These are phyloP conservation scores for Lentinus brumalis DNA, from an alignment of 768 basidiomycete genomes.

Conservation along the genomic window DNA sequence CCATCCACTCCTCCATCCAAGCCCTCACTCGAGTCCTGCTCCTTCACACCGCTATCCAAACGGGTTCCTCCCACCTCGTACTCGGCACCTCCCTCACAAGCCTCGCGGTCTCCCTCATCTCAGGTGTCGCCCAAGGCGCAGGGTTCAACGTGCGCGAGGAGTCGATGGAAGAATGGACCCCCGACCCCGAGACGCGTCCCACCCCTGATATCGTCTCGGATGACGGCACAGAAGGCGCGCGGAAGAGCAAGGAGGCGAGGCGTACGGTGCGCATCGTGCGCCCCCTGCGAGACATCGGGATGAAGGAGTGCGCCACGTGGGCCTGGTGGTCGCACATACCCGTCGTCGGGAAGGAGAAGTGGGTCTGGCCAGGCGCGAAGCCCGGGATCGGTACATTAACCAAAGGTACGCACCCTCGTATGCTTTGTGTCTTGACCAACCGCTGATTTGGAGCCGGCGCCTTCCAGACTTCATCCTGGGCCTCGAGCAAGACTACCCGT, in stretches of 20 bases:
- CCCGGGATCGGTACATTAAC: slow-evolving; percentile 69
- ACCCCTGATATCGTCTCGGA: neutral
- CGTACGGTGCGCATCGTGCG: slow-evolving; percentile 53
- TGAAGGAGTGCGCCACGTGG: slow-evolving; percentile 80
- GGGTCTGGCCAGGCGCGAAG: slow-evolving; percentile 43
- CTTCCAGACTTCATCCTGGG: slow-evolving; percentile 74
- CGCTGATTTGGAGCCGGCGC: neutral
- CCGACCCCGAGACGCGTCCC: slow-evolving; percentile 18
- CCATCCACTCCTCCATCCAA: slow-evolving; percentile 58
- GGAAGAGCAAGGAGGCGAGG: slow-evolving; percentile 7
- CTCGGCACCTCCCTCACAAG: slow-evolving; percentile 82
- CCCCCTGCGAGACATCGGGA: slow-evolving; percentile 71
- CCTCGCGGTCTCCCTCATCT: slow-evolving; percentile 72
- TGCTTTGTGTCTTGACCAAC: neutral
- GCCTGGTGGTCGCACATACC: slow-evolving; percentile 68
- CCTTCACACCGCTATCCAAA: slow-evolving; percentile 61
- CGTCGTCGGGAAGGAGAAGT: slow-evolving; percentile 52
- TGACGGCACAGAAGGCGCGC: neutral
- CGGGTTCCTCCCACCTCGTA: slow-evolving; percentile 70
- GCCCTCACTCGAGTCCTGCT: slow-evolving; percentile 68
- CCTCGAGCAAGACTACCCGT: slow-evolving; percentile 81
- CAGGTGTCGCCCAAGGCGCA: slow-evolving; percentile 73
- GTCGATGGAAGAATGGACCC: slow-evolving; percentile 69
- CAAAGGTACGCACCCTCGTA: slow-evolving; percentile 48
- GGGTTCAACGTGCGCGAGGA: slow-evolving; percentile 73